Evolutionary conservation across 2,329 filamentous ascomycete genomes (phyloP), one percentile per base, ranked within the genome.

Genomic region (Elsinoe fawcettii): DNA sequence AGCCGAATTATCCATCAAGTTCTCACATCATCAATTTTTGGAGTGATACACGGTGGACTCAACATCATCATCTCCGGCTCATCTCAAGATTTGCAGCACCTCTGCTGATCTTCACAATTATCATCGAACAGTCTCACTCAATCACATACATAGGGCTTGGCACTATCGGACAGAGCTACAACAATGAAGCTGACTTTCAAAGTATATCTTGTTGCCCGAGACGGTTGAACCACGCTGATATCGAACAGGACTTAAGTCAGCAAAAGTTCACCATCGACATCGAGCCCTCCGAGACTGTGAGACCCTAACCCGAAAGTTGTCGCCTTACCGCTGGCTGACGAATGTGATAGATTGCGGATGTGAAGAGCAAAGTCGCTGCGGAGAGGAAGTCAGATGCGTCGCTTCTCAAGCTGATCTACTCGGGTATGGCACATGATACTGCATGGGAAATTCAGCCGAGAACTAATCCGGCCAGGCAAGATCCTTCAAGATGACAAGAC

Each of bases 401-500:
- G 69, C 81, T 84, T 63, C 88, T 95, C 76, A 97, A 97, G 80
- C 84, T 99, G 69, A 99, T 99, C 75, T 97, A 97, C 75, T 96
- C 93, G 59, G 93, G 91, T 95, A 80, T 65, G 82, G 25, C 34
- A 41, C 20, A 16, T 32, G 2, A 56, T 22, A 30, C 27, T 5
- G 5, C 27, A 30, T 5, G 27, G 5, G 27, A 9, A 9, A 30
- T n/a, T n/a, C 9, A 53, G 16, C 53, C 37, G 23, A 14, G 23
- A 14, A 34, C 16, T 37, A n/a, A 55, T 39, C 46, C 59, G 43
- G 30, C 51, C 66, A 96, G 91, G 93, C 77, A 99, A 99, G 79
- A 97, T 99, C 66, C 79, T 99, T 63, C 92, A 96, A 75, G 92
- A 99, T 86, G 90, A 90, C 61, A 93, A 96, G 70, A 96, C 91